These are phyloP conservation scores for Phyllostachys edulis DNA, from an alignment of 176 grass and related monocot species.

Conservation along the genomic window DNA sequence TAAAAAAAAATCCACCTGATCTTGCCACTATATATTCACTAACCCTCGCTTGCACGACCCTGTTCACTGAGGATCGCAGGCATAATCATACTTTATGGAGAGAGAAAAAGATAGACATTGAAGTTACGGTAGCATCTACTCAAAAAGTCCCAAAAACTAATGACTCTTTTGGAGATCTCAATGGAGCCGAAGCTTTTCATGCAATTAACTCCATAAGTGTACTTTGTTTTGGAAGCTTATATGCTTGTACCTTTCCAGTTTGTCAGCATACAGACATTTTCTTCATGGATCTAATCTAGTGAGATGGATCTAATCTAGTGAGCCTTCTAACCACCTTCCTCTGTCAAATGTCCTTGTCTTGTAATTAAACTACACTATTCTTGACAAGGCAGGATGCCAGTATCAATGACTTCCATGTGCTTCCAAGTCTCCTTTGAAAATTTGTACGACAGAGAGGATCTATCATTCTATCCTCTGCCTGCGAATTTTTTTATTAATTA, in stretches of 20 bases:
- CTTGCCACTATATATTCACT: not conserved
- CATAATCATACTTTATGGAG: not conserved
- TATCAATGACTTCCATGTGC: slow-evolving; percentile 28
- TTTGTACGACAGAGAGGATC: not conserved
- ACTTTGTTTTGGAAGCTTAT: slow-evolving; percentile 33
- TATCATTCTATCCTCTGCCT: not conserved
- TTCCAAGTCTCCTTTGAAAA: slow-evolving; percentile 37
- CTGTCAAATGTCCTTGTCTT: slow-evolving; percentile 24
- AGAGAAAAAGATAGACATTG: not conserved
- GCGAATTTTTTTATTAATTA: no score
- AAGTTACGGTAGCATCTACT: not conserved
- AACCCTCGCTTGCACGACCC: not conserved
- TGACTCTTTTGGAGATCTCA: not conserved
- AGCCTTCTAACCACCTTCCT: slow-evolving; percentile 44
- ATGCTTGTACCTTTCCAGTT: slow-evolving; percentile 3
- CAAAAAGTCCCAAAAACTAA: not conserved
- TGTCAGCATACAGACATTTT: not conserved
- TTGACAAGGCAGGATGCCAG: not conserved
- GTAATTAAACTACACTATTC: slow-evolving; percentile 6
- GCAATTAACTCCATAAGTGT: not conserved
- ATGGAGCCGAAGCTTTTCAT: not conserved
- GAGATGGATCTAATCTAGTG: not conserved
- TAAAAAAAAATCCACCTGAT: not conserved
- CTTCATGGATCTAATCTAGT: not conserved
- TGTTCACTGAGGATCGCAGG: not conserved